Evolutionary conservation across 2,329 filamentous ascomycete species (phyloP), one percentile per base, ranked within the genome.

Genomic region (Fusarium camptoceras): DNA sequence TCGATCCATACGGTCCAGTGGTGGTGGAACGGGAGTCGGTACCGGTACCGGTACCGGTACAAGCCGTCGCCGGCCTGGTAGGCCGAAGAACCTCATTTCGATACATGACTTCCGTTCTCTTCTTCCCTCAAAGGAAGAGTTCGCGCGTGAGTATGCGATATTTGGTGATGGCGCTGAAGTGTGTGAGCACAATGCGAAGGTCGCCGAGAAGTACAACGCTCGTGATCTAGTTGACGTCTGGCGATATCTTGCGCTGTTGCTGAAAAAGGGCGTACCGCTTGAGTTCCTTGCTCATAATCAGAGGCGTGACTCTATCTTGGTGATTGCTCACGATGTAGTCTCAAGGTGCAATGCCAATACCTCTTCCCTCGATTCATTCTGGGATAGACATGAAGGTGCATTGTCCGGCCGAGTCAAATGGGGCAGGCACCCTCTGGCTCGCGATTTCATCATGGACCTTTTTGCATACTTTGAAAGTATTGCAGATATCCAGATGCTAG

Each of bases 101-200:
- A 89, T 98, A 41, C 86, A 94, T 74, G 86, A 93, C 66, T 78
- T 97, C 27, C 87, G 88, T 12, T 83, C 87, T 49, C 78, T 94
- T 15, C 81, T 97, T n/a, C 94, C 94, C 0, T 92, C 93, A 5
- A 96, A 94, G 78, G 86, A 86, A 63, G 86, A 89, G 57, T 86
- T 98, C 66, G 96, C 94, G 3, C 83, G 89, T 60, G 88, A 92
- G 70, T 99, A 98, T 79, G 87, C 87, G 25, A 92, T 98, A 16
- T 94, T 96, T 77, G 94, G 94, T 6, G 89, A 94, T 65, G 91
- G 92, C 1, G 87, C 89, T n/a, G 87, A 91, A 39, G 89, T 97
- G 6, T 98, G 95, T 79, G 85, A 88, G 46, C 91, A 97, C 74
- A 99, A 99, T 78, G 93, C 94, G 11, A 81, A 82, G 2, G 89